These are phyloP conservation scores for Paecilomyces sp. DNA, from an alignment of 2,329 filamentous ascomycete genomes.

Conservation along the genomic window DNA sequence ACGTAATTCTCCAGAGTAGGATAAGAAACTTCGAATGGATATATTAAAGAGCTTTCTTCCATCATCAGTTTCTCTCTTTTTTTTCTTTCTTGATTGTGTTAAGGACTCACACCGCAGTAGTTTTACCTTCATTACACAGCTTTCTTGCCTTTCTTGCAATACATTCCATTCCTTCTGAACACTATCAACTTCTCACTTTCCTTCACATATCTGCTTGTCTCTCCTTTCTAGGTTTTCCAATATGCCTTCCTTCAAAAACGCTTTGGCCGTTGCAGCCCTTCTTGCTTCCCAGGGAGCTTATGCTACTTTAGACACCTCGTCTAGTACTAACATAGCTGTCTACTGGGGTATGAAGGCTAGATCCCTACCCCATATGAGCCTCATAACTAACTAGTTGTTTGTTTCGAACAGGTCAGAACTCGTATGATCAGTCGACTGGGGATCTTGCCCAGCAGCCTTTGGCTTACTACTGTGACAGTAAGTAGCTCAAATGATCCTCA, in stretches of 20 bases:
- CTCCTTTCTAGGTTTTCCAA: constrained; percentile 1
- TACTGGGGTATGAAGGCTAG: constrained; percentile 50
- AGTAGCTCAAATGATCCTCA: constrained; percentile 19
- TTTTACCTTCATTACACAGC: background rate
- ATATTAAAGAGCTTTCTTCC: background rate
- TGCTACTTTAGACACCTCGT: constrained; percentile 39
- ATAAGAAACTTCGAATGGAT: background rate
- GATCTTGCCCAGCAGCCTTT: constrained; percentile 48
- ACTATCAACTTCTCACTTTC: background rate
- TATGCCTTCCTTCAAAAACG: constrained; percentile 20
- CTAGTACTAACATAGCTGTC: constrained; percentile 51
- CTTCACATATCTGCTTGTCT: background rate
- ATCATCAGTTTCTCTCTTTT: background rate
- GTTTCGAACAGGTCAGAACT: constrained; percentile 50
- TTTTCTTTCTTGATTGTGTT: background rate
- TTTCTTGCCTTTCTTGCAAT: background rate
- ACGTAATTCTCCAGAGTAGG: background rate
- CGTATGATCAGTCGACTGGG: constrained; percentile 41
- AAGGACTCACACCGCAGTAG: background rate
- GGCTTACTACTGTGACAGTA: constrained; percentile 53
- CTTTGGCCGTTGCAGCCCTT: constrained; percentile 10
- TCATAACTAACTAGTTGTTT: background rate
- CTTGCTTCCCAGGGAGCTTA: constrained; percentile 24
- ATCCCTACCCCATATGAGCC: no score
- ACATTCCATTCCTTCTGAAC: background rate